Evolutionary conservation across 305 asterid genomes (phyloP), one percentile per base, ranked within the genome.

Genomic region (Andrographis paniculata): DNA sequence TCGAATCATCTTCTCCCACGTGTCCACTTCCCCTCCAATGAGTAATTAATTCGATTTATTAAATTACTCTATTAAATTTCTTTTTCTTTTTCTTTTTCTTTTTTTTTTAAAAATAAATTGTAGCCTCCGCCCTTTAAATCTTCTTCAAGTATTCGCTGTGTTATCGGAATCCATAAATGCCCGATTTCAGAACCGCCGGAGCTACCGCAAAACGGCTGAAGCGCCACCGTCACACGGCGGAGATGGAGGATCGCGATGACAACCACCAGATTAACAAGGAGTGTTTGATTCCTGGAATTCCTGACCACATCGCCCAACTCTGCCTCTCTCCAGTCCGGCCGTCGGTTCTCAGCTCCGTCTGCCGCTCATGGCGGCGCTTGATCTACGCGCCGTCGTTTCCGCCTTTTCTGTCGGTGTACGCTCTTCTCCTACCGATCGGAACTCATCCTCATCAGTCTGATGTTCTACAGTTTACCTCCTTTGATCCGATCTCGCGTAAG

Each of bases 291-390:
- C 81, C 82, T 13, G 94, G 94, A 12, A 66, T 88, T 57, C 94
- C 97, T 1, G 89, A 88, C 59, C 78, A 81, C 60, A 60, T 84
- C 18, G 74, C 93, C 43, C 93, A 75, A 0, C 56, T 70, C 54
- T 81, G 93, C 61, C 86, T 88, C 21, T 79, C 79, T 5, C 67
- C 21, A 14, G 74, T 77, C 14, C 87, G 66, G 3, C 78, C 94
- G 6, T 48, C 71, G 0, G 44, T 27, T 27, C 80, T 88, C 50
- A 82, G 53, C 78, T 63, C 83, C 47, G 89, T 88, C 42, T 84
- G 87, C 65, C 68, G 53, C 11, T 61, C 94, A 0, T 88, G 95
- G 95, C 94, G 94, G 47, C 76, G 78, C 55, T 76, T 88, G 17
- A 61, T 81, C 0, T 81, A 81, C 64, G 67, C 93, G 7, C 80